Evolutionary conservation across 176 grass and related monocot species (phyloP).

Genomic region (Dendrocalamus sinicus): DNA sequence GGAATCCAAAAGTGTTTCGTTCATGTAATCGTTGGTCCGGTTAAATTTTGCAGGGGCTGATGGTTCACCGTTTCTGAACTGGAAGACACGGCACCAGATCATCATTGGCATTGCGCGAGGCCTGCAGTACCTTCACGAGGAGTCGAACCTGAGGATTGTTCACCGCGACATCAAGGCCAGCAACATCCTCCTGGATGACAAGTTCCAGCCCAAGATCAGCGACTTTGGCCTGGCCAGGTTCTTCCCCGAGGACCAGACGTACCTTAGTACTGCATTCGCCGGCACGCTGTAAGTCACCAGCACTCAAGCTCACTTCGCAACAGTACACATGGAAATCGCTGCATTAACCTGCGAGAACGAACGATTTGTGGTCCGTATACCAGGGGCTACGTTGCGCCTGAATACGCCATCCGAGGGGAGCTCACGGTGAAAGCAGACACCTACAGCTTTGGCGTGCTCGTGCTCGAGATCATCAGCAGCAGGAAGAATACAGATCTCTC

Average conservation of each 20-base stretch:
- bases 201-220: slow-evolving; percentile 73
- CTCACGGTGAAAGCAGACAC: slow-evolving; percentile 72
- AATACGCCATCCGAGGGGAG: slow-evolving; percentile 73
- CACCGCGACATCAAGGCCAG: slow-evolving; percentile 79
- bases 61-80: slow-evolving; percentile 44
- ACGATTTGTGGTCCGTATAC: background rate
- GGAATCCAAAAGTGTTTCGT: background rate
- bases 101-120: slow-evolving; percentile 56
- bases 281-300: slow-evolving; percentile 59
- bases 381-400: slow-evolving; percentile 76
- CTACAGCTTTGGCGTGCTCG: slow-evolving; percentile 76
- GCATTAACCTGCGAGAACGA: background rate
- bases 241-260: slow-evolving; percentile 71
- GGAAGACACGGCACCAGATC: slow-evolving; percentile 64
- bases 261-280: slow-evolving; percentile 66
- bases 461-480: slow-evolving; percentile 71
- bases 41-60: slow-evolving; percentile 36
- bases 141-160: slow-evolving; percentile 69
- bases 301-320: background rate
- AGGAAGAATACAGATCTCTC: slow-evolving; percentile 62
- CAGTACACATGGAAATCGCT: background rate
- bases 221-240: slow-evolving; percentile 77
- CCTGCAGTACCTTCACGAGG: slow-evolving; percentile 73
- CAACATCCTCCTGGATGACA: slow-evolving; percentile 79
- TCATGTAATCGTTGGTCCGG: background rate